phyloP scores from a whole-genome alignment of 192 early-diverging fungal genomes.

The Coemansia asiatica region DNA sequence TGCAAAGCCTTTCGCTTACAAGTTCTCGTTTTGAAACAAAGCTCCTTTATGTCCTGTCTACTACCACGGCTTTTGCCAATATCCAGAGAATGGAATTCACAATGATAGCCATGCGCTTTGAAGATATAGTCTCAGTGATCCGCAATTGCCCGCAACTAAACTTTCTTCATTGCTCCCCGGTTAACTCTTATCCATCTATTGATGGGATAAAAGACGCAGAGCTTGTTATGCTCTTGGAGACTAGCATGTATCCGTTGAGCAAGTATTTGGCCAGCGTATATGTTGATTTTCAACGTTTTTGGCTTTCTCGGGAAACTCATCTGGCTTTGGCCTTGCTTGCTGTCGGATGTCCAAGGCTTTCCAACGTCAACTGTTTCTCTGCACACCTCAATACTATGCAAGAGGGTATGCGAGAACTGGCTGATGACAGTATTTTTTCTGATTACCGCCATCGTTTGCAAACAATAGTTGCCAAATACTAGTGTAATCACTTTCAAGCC shows the following conservation, averaged over 20 bases:
- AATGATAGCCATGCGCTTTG: background rate
- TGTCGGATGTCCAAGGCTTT: background rate
- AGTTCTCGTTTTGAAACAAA: no score
- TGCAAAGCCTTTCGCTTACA: no score
- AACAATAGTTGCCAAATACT: background rate
- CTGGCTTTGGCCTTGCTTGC: background rate
- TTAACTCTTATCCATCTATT: background rate
- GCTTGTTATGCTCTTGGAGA: background rate
- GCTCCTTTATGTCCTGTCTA: no score
- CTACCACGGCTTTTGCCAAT: no score
- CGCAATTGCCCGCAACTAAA: background rate
- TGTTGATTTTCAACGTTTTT: background rate
- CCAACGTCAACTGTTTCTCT: background rate
- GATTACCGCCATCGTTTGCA: background rate
- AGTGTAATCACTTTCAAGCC: no score
- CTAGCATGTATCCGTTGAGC: background rate
- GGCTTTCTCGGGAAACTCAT: background rate
- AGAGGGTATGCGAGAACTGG: background rate
- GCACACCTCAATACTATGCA: background rate
- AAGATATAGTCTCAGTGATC: no score
- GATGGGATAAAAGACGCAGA: background rate
- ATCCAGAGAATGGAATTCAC: background rate
- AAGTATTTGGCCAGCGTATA: background rate
- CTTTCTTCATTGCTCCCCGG: background rate
- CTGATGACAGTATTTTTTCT: background rate